Evolutionary conservation across 1,284 basidiomycete species (phyloP), one percentile per base, ranked within the genome.

Genomic region (Boletellus dicymbophilus): DNA sequence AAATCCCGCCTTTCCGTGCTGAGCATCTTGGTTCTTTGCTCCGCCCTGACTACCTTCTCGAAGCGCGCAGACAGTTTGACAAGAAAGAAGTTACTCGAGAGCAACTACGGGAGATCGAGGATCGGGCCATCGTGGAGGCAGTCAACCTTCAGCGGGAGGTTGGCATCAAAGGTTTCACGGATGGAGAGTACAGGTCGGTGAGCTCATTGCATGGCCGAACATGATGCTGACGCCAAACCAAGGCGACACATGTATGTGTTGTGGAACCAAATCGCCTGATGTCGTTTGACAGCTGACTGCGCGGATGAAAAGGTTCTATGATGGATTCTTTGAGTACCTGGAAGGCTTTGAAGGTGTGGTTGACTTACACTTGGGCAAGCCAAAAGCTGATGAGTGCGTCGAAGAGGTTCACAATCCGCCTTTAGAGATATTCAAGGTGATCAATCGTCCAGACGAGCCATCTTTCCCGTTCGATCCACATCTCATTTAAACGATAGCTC

Each of bases 21-120:
- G 80, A 82, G 46, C 81, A 83, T 58, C 60, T 84, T 20, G 82
- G 82, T 28, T 84, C 82, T 11, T 72, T 87, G 52, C 68, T 86
- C 18, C 79, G 85, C 12, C 82, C 84, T 4, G 54, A 68, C 5
- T 62, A 72, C 16, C 72, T 87, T 21, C 76, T 75, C 56, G 62
- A 76, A 45, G 77, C 76, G 31, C 76, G 82, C 27, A 62, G 56
- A 43, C 58, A 70, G 25, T 69, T 75, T 45, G 72, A 78, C 44
- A 63, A 70, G 44, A 71, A 73, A 10, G 66, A 73, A 49, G 66
- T 78, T 52, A 63, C 70, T 18, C 55, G 57, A 21, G 68, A 73
- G 5, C 74, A 79, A 34, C 69, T 87, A 15, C 69, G 68, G 26
- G 67, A 67, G 44, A 55, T 74, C 25, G 81, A 85, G 66, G 79